Base-by-base conservation (phyloP, 768 basidiomycete species). In the Phanerochaete sordida region DNA sequence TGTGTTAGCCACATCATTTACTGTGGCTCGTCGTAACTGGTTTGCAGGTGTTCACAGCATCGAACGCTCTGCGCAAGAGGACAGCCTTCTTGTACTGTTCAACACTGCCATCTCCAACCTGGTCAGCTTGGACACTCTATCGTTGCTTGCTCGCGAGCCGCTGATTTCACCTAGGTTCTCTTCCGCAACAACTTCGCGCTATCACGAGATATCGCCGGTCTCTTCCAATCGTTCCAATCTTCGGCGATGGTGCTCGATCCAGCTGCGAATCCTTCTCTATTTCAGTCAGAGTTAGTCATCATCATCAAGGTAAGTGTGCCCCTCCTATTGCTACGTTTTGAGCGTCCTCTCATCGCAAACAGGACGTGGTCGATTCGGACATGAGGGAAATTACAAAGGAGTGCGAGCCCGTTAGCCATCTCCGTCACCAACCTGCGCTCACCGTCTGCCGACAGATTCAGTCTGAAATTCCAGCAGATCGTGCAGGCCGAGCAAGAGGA, bases 151-250 rank as follows among this genome's bases (percentile, higher is more conserved):
- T n/a, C n/a, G n/a, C n/a, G n/a, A n/a, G n/a, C n/a, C n/a, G n/a
- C n/a, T n/a, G n/a, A n/a, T n/a, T n/a, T n/a, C n/a, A n/a, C n/a
- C n/a, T n/a, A 86, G 85, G 83, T 87, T 1, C 70, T 86, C 2
- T 86, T 85, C 73, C 79, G 86, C 4, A 85, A 87, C 58, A 87
- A 87, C 56, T 87, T 87, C 56, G 83, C 85, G 0, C 70, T 86
- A 1, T 81, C 82, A 46, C 75, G 84, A 23, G 83, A 85, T 62
- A 83, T 87, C 19, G 76, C 80, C 3, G 83, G 83, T 2, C 77
- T 86, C 1, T 87, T 87, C 58, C 81, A 83, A 58, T 84, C 83
- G 0, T 85, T 84, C 72, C 84, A 84, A 60, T 79, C 82, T 0
- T 82, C 81, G 19, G 78, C 81, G 0, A 78, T 81, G 0, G 77